Evolutionary conservation across 1,284 basidiomycete species (phyloP).

Genomic region (Cryptococcus amylolentus): DNA sequence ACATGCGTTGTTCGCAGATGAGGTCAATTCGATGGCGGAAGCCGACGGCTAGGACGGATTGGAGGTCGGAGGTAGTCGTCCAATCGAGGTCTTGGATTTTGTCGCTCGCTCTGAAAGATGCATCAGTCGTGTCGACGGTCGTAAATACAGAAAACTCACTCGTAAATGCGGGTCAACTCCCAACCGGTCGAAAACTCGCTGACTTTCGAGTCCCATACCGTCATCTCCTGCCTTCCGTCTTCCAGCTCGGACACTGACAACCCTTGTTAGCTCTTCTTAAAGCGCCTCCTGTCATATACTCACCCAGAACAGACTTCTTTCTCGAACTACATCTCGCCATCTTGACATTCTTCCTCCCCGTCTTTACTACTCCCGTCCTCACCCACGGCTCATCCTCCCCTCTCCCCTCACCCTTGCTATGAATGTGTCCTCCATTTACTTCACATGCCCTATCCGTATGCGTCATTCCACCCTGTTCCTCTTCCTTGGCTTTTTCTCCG

Average conservation of each 20-base stretch:
- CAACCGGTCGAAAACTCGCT: constrained; percentile 89
- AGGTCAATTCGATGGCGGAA: constrained; percentile 71
- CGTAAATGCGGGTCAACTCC: constrained; percentile 64
- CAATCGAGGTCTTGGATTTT: constrained; percentile 77
- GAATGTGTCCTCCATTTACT: background rate
- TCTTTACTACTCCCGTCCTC: constrained; percentile 66
- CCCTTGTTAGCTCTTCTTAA: background rate
- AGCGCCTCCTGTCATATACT: constrained; percentile 3
- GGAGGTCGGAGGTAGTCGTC: constrained; percentile 82
- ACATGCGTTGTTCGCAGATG: constrained; percentile 82
- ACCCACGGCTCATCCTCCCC: constrained; percentile 27
- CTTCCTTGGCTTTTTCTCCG: constrained; percentile 5
- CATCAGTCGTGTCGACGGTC: background rate
- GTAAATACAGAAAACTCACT: constrained; percentile 50
- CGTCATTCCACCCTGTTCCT: background rate
- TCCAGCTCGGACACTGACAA: constrained; percentile 42
- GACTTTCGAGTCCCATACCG: constrained; percentile 90
- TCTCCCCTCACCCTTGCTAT: background rate
- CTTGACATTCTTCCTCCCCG: constrained; percentile 61
- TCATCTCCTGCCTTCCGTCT: constrained; percentile 64
- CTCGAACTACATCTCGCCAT: constrained; percentile 78
- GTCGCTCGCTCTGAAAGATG: constrained; percentile 47
- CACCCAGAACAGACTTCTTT: constrained; percentile 77
- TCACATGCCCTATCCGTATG: constrained; percentile 11
- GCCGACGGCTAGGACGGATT: constrained; percentile 84